Percentiles rank a stretch among this genome's conserved stretches.
phyloP scores from a whole-genome alignment of 768 basidiomycete genomes.

The Boletus coccyginus region DNA sequence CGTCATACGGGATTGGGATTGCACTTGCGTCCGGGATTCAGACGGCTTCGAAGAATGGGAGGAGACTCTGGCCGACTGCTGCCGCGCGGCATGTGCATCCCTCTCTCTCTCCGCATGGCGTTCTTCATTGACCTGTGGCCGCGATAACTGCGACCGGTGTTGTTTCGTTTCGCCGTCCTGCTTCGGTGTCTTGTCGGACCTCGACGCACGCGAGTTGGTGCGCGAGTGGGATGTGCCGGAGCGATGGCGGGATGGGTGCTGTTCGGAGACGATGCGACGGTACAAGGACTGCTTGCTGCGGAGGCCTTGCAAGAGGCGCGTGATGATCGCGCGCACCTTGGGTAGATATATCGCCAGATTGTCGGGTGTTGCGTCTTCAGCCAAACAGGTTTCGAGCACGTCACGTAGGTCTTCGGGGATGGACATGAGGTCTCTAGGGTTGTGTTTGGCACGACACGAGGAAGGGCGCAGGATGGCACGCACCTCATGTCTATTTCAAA shows the following conservation, averaged over 20 bases:
- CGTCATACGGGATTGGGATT: constrained; percentile 28
- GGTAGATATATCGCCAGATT: constrained; percentile 90
- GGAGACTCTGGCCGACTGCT: constrained; percentile 38
- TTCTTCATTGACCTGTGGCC: constrained; percentile 40
- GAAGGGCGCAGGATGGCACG: constrained; percentile 34
- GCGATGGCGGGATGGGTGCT: constrained; percentile 38
- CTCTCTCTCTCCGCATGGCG: constrained; percentile 37
- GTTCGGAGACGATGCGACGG: constrained; percentile 68
- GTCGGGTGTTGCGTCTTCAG: constrained; percentile 83
- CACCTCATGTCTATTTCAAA: constrained; percentile 92
- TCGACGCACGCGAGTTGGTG: constrained; percentile 59
- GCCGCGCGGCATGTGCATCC: constrained; percentile 33
- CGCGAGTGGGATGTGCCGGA: constrained; percentile 53
- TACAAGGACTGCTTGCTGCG: constrained; percentile 89
- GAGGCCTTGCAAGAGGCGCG: constrained; percentile 88
- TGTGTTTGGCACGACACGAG: constrained; percentile 16
- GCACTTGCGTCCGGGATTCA: constrained; percentile 4
- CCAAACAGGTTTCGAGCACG: constrained; percentile 87
- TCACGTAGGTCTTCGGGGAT: constrained; percentile 88
- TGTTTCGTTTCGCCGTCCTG: constrained; percentile 46
- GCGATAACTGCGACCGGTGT: constrained; percentile 46
- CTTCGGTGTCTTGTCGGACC: constrained; percentile 35
- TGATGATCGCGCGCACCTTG: constrained; percentile 88
- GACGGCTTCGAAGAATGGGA: constrained; percentile 37
- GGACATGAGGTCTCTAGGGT: constrained; percentile 71